A percentile compares a stretch with the other conserved stretches of the same genome.
Conservation (phyloP, 805 yeast species). For the Torulaspora gathmanii region DNA sequence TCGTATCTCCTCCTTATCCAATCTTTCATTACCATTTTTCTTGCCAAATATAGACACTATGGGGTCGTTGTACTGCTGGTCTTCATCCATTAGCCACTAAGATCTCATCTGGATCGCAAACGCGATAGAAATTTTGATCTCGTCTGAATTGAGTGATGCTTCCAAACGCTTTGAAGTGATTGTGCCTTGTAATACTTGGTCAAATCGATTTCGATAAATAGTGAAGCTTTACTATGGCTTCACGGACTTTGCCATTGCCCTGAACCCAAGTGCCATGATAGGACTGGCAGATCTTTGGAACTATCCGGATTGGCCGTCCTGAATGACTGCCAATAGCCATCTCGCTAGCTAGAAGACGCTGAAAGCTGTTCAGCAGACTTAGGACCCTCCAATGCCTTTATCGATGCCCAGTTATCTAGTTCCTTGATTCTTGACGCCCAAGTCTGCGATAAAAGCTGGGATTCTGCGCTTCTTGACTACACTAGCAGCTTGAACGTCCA, state of each 20-base stretch:
- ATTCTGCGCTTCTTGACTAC: too few species aligned
- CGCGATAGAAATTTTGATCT: background rate
- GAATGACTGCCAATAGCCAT: background rate
- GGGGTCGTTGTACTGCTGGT: slow-evolving; percentile 10
- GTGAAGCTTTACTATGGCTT: too few species aligned
- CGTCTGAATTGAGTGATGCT: background rate
- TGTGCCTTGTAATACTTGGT: too few species aligned
- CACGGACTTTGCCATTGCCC: background rate
- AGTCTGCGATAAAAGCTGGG: too few species aligned
- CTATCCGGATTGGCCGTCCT: slow-evolving; percentile 7
- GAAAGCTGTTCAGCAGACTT: background rate
- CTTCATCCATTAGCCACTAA: slow-evolving; percentile 5
- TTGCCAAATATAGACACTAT: slow-evolving; percentile 13
- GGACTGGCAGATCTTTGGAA: slow-evolving; percentile 1
- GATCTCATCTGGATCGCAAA: slow-evolving; percentile 1
- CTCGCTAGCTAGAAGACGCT: background rate
- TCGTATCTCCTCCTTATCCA: slow-evolving; percentile 8
- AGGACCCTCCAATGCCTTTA: too few species aligned
- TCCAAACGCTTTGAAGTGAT: background rate
- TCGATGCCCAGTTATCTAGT: too few species aligned
- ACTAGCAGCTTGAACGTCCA: too few species aligned
- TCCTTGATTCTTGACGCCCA: too few species aligned
- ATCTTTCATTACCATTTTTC: background rate
- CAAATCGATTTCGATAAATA: too few species aligned
- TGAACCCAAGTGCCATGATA: too few species aligned